Evolutionary conservation across 495 filamentous ascomycete genomes (phyloP), one percentile per base, ranked within the genome.

Genomic region (Penicillium diatomitis): DNA sequence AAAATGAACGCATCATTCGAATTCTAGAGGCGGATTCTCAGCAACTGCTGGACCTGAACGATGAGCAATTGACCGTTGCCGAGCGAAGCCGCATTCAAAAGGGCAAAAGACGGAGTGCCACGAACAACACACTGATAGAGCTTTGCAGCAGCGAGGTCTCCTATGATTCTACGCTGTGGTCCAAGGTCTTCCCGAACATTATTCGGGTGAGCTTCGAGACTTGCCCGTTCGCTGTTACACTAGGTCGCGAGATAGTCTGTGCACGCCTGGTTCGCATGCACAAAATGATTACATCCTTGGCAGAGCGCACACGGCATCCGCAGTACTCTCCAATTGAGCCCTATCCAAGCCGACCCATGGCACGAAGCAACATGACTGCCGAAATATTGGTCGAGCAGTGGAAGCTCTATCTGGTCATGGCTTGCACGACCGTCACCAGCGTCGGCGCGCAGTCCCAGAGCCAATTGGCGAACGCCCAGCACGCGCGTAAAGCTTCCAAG

Each of bases 391-490:
- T 97, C 49, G 92, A 97, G 61, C 92, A 99, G 65, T 99, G 91
- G 91, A 97, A 95, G 66, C 71, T 97, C n/a, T 96, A 96, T 61
- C 76, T 99, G 38, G 87, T 95, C 39, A 95, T 97, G 67, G 94
- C 94, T 5, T 99, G 94, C 63, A 95, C 90, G 6, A 99, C 94
- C 0, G 74, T 99, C 30, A 90, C 85, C 31, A 91, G 89, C 49
- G 81, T 88, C 11, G 90, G 90, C 11, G 81, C 75, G 11, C 74
- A 78, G 32, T 81, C 78, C 38, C 80, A 77, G 55, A 79, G 58
- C 55, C 79, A 67, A 55, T 60, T 73, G 32, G 77, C 67, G 38
- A 77, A 80, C 53, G 74, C 77, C n/a, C 88, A 95, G 55, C 90
- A 98, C 62, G 78, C 80, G 4, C 80, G 92, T 35, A 96, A 90